Conservation (phyloP, 805 yeast genomes). For the Ogataea haglerorum region DNA sequence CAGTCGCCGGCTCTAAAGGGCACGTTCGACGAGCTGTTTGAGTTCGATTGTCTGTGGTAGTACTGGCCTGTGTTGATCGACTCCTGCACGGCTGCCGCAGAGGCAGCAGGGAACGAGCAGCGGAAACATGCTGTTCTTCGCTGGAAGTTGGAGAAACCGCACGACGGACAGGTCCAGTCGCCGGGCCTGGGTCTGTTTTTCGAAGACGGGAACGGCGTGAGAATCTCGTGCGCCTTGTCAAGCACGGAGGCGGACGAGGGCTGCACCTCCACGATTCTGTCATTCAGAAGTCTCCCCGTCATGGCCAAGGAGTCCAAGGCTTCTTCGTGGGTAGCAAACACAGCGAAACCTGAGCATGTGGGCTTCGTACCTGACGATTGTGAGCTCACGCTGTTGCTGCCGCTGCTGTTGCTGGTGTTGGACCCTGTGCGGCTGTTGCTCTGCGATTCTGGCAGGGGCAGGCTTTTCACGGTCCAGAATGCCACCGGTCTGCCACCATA, state of each 20-base stretch:
- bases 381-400: constrained; percentile 15
- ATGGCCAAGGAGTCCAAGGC: constrained; percentile 73
- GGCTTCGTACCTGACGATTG: constrained; percentile 40
- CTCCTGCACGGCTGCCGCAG: constrained; percentile 68
- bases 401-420: constrained; percentile 13
- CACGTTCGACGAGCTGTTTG: constrained; percentile 43
- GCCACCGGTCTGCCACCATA: constrained; percentile 84
- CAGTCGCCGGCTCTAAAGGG: constrained; percentile 97
- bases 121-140: constrained; percentile 91
- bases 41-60: constrained; percentile 17
- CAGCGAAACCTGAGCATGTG: constrained; percentile 73
- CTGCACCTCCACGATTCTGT: constrained; percentile 75
- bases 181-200: constrained; percentile 91
- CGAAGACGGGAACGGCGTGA: constrained; percentile 81
- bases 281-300: constrained; percentile 75
- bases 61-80: constrained; percentile 28
- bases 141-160: constrained; percentile 94
- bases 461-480: constrained; percentile 80
- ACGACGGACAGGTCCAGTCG: constrained; percentile 96
- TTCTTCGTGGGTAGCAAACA: constrained; percentile 80
- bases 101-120: constrained; percentile 81
- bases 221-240: constrained; percentile 76
- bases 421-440: constrained; percentile 4
- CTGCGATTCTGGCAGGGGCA: constrained; percentile 28
- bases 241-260: constrained; percentile 78